Base-by-base conservation (phyloP, 1,139 yeast species). In the Petasospora fabianii region DNA sequence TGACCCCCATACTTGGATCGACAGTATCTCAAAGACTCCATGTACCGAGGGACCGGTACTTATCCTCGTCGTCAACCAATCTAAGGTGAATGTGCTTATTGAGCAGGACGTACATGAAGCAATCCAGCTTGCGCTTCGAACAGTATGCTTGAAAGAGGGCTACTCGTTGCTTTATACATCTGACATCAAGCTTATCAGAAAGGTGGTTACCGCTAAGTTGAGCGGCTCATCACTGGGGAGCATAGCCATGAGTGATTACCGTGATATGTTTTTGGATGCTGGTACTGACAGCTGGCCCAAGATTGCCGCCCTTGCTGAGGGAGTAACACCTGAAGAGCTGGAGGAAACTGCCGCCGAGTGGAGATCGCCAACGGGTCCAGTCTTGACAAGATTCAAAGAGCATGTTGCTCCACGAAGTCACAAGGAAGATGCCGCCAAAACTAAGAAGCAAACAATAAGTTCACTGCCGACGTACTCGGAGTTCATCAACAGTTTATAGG, bases 111-210 rank as follows among this genome's bases (percentile, higher is more conserved):
- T 51, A 5, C 56, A 70, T 22, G 80, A 74, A 41, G 65, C 54
- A 38, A 52, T 69, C 3, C 87, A 83, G 52, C 84, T 81, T 49
- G 52, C 66, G 32, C 48, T 80, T 22, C 65, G 95, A 28, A 59
- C 70, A 9, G 44, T 78, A 1, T 65, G 76, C 11, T 53, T 77
- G 35, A 62, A 66, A 27, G 73, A 73, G 50, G 73, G 69, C 0
- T 69, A 63, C 1, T 52, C 65, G 3, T 53, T 70, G 14, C 43
- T 58, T 3, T 64, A 60, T 32, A 22, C 42, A 1, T 33, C 36
- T 2, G 38, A 39, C 16, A 13, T 12, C 5, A 17, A 18, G 3
- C 19, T 14, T 3, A 20, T 30, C n/a, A n/a, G n/a, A n/a, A n/a
- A n/a, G n/a, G n/a, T n/a, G n/a, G n/a, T n/a, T n/a, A n/a, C n/a